Percentiles rank a stretch among this genome's conserved stretches.
Evolutionary conservation across 1,284 basidiomycete species (phyloP).

Genomic region (Cutaneotrichosporon spelunceum): DNA sequence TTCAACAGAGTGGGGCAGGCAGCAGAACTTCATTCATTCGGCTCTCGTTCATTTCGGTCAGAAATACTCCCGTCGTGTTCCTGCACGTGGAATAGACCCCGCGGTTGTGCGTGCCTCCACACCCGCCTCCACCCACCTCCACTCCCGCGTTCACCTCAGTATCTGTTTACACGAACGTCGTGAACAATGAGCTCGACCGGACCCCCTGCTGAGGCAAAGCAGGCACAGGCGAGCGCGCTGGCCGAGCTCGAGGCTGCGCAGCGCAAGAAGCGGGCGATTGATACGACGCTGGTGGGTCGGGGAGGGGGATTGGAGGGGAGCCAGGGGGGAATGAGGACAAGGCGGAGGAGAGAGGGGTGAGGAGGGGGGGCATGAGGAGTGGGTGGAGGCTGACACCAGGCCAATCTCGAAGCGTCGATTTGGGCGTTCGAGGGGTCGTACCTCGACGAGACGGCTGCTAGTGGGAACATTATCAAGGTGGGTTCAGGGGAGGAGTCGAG

Average conservation of each 20-base stretch:
- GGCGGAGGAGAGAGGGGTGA: no score
- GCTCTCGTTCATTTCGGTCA: neutral
- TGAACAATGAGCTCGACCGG: constrained; percentile 47
- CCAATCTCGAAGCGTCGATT: constrained; percentile 53
- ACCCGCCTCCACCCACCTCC: neutral
- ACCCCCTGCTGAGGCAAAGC: constrained; percentile 49
- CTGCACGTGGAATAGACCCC: neutral
- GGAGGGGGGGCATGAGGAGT: neutral
- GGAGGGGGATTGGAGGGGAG: no score
- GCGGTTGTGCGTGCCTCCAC: neutral
- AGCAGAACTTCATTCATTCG: neutral
- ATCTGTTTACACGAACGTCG: no score
- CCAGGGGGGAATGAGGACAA: neutral
- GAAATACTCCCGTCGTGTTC: neutral
- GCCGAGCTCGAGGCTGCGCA: constrained; percentile 45
- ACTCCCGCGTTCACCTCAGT: neutral
- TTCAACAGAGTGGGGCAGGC: neutral
- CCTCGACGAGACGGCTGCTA: constrained; percentile 50
- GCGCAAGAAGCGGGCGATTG: constrained; percentile 41
- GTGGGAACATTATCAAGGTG: constrained; percentile 54
- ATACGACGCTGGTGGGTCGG: constrained; percentile 39
- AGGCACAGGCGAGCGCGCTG: constrained; percentile 43
- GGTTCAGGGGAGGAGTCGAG: constrained; percentile 9
- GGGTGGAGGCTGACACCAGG: constrained; percentile 35
- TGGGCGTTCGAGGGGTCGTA: constrained; percentile 56